Evolutionary conservation across 305 asterid genomes (phyloP).

Genomic region (Caryopteris hybrid): DNA sequence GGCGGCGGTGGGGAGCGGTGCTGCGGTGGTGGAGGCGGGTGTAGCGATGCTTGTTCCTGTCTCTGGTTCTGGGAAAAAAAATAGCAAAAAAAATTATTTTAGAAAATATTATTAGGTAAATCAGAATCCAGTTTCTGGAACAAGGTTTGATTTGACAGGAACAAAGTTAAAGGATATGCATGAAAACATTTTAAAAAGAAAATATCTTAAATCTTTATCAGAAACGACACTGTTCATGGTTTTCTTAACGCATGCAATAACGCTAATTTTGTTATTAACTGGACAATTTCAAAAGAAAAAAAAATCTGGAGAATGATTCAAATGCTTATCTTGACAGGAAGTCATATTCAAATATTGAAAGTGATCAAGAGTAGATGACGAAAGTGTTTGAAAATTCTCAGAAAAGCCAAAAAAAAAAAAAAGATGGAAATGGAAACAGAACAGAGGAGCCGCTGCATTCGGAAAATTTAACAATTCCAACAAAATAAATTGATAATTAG

Average conservation of each 20-base stretch:
- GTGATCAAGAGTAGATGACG: slow-evolving; percentile 22
- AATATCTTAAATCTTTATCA: not conserved
- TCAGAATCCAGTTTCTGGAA: not conserved
- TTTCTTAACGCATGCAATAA: slow-evolving; percentile 19
- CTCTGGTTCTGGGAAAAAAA: slow-evolving; percentile 27
- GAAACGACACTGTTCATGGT: not conserved
- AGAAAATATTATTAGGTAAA: not conserved
- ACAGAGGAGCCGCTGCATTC: slow-evolving; percentile 18
- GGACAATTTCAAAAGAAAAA: not conserved
- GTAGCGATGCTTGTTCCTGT: slow-evolving; percentile 21
- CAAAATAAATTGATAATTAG: not conserved
- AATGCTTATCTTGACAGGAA: slow-evolving; percentile 18
- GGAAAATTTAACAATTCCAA: not conserved
- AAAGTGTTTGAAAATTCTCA: not conserved
- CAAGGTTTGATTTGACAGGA: slow-evolving; percentile 3
- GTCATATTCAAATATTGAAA: slow-evolving; percentile 17
- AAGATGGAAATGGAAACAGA: slow-evolving; percentile 11
- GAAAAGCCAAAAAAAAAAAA: not conserved
- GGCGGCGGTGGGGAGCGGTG: slow-evolving; percentile 15
- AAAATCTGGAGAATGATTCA: slow-evolving; percentile 23
- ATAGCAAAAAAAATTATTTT: not conserved
- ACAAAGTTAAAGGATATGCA: slow-evolving; percentile 13
- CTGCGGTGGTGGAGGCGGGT: slow-evolving; percentile 19
- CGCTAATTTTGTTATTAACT: not conserved
- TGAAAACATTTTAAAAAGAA: not conserved